Percentiles rank a stretch among this genome's conserved stretches.
phyloP scores from a whole-genome alignment of 2,329 filamentous ascomycete genomes.

The Neocatenulostroma microsporum region DNA sequence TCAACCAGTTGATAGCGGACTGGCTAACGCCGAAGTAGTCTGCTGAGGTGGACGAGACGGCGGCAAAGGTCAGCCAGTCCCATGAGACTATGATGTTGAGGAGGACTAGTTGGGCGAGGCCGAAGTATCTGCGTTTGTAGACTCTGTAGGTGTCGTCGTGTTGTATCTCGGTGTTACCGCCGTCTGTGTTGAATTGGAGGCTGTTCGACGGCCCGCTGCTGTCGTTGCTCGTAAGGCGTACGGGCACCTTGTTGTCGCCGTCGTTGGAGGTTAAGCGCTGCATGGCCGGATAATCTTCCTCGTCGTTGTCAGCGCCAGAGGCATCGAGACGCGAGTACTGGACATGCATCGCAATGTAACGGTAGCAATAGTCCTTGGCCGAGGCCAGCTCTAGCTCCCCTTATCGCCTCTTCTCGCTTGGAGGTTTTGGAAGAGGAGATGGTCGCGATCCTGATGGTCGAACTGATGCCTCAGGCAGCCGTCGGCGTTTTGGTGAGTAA shows the following conservation, averaged over 20 bases:
- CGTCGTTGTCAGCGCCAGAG: background rate
- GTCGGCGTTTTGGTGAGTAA: too few relatives aligned
- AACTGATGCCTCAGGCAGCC: too few relatives aligned
- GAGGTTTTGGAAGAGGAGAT: too few relatives aligned
- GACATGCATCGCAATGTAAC: slow-evolving; percentile 2
- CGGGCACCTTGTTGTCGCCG: background rate
- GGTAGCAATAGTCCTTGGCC: too few relatives aligned
- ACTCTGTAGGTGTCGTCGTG: slow-evolving; percentile 35
- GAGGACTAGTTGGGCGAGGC: slow-evolving; percentile 71
- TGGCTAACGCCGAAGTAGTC: slow-evolving; percentile 68
- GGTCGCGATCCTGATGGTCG: too few relatives aligned
- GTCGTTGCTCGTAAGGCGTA: background rate
- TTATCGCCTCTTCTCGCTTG: too few relatives aligned
- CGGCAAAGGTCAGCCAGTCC: slow-evolving; percentile 94
- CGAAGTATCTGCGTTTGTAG: slow-evolving; percentile 87
- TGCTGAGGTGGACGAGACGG: slow-evolving; percentile 67
- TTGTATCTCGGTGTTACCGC: background rate
- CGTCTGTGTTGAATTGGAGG: background rate
- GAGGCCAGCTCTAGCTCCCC: too few relatives aligned
- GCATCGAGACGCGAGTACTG: slow-evolving; percentile 1
- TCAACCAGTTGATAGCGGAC: slow-evolving; percentile 83
- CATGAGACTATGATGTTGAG: slow-evolving; percentile 91
- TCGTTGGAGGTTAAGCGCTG: slow-evolving; percentile 3
- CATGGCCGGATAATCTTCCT: slow-evolving; percentile 2
- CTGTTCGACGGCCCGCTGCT: background rate